Conservation (phyloP, 2,329 filamentous ascomycete genomes). For the Hysterium pulicare region DNA sequence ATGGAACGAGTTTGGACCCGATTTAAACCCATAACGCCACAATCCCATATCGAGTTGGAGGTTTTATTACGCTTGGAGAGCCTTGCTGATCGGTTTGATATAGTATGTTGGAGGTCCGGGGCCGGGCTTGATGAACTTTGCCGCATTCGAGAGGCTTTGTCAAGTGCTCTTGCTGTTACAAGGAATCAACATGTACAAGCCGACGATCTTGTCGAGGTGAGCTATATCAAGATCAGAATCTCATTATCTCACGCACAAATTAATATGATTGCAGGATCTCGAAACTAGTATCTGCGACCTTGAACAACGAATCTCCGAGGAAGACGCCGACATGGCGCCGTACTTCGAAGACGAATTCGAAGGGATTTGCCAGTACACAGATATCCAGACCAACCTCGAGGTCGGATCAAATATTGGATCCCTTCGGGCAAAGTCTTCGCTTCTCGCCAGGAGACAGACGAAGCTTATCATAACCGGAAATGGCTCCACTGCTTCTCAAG, state of each 20-base stretch:
- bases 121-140: constrained; percentile 32
- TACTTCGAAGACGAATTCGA: constrained; percentile 39
- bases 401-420: constrained; percentile 12
- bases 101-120: constrained; percentile 33
- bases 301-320: constrained; percentile 25
- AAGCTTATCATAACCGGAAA: constrained; percentile 14
- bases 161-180: constrained; percentile 30
- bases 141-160: constrained; percentile 33
- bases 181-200: constrained; percentile 27
- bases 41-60: constrained; percentile 34
- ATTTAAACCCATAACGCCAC: constrained; percentile 61
- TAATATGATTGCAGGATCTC: constrained; percentile 15
- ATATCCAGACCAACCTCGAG: constrained; percentile 9
- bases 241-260: constrained; percentile 45
- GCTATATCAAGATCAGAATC: constrained; percentile 62
- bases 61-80: constrained; percentile 42
- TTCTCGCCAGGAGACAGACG: constrained; percentile 37
- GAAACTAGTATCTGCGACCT: constrained; percentile 26
- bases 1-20: constrained; percentile 77
- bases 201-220: constrained; percentile 22
- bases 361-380: constrained; percentile 35
- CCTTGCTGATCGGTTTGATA: constrained; percentile 47
- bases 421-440: constrained; percentile 23
- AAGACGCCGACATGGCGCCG: constrained; percentile 22
- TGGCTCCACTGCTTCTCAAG: constrained; percentile 11